Percentiles rank a stretch among this genome's conserved stretches.
These are phyloP conservation scores for Echeveria elegans DNA, from an alignment of 164 flowering plant species.

Conservation along the genomic window DNA sequence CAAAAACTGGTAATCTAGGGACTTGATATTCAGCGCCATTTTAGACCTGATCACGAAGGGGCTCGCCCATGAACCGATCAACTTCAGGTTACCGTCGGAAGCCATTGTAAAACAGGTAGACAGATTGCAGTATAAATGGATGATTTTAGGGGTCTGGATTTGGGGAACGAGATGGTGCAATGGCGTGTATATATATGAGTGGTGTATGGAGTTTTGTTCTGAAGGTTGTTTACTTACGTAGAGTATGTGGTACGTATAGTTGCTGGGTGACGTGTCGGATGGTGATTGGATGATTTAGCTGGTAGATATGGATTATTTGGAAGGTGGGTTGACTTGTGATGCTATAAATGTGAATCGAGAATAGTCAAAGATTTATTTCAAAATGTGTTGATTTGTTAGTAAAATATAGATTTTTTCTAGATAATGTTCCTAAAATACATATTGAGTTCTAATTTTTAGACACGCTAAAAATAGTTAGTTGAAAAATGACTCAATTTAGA, in stretches of 20 bases:
- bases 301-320: not conserved
- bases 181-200: not conserved
- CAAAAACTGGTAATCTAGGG: conserved; percentile 30
- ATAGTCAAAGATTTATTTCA: not conserved
- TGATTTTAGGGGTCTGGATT: not conserved
- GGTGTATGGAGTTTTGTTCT: not conserved
- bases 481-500: too few relatives aligned
- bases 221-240: not conserved
- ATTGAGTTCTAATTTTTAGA: too few relatives aligned
- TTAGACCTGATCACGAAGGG: conserved; percentile 39
- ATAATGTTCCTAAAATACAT: too few relatives aligned
- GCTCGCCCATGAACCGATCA: conserved; percentile 53
- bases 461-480: too few relatives aligned
- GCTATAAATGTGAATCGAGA: not conserved
- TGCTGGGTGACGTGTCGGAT: not conserved
- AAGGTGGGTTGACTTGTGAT: not conserved
- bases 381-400: too few relatives aligned
- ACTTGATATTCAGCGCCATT: conserved; percentile 51
- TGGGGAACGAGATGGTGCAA: not conserved
- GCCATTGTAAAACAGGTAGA: not conserved
- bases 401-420: too few relatives aligned
- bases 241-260: not conserved
- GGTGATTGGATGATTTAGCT: not conserved
- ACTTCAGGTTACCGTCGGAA: conserved; percentile 28
- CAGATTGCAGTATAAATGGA: not conserved